phyloP scores from a whole-genome alignment of 106 monocot species.

The Dendrobium nobile region DNA sequence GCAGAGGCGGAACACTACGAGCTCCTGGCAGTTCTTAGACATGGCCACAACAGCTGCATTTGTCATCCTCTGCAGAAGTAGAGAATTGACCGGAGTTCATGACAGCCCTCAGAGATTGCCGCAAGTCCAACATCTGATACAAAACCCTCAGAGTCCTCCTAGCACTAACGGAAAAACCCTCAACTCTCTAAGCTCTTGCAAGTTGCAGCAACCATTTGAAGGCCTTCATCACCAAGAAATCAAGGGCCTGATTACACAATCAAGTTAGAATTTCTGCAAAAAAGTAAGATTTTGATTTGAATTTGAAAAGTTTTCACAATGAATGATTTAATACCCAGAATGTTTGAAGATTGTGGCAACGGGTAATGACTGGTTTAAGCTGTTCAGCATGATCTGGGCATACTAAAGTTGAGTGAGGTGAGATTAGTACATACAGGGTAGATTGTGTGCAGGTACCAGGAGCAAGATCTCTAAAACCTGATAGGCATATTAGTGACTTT shows the following conservation, averaged over 20 bases:
- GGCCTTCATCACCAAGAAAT: constrained; percentile 55
- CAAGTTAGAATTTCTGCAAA: neutral
- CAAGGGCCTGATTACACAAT: constrained; percentile 27
- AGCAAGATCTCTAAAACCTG: constrained; percentile 36
- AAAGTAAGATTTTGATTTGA: neutral
- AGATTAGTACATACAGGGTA: constrained; percentile 35
- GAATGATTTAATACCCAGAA: constrained; percentile 34
- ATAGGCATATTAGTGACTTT: constrained; percentile 31
- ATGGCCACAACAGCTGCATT: constrained; percentile 56
- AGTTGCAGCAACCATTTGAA: constrained; percentile 52
- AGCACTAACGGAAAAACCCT: constrained; percentile 48
- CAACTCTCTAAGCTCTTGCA: constrained; percentile 60
- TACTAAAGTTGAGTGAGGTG: constrained; percentile 45
- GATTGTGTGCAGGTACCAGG: constrained; percentile 36
- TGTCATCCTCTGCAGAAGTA: constrained; percentile 74
- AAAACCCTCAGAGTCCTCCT: constrained; percentile 23
- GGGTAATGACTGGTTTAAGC: constrained; percentile 26
- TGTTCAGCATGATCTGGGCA: constrained; percentile 30
- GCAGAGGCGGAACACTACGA: constrained; percentile 60
- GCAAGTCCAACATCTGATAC: constrained; percentile 51
- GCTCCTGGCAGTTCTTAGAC: constrained; percentile 54
- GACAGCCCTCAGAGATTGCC: constrained; percentile 61
- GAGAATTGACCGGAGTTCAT: constrained; percentile 46
- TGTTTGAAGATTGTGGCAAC: constrained; percentile 43
- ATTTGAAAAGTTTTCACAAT: neutral